Base-by-base conservation (phyloP, 2,329 filamentous ascomycete genomes). In the Beauveria bassiana region DNA sequence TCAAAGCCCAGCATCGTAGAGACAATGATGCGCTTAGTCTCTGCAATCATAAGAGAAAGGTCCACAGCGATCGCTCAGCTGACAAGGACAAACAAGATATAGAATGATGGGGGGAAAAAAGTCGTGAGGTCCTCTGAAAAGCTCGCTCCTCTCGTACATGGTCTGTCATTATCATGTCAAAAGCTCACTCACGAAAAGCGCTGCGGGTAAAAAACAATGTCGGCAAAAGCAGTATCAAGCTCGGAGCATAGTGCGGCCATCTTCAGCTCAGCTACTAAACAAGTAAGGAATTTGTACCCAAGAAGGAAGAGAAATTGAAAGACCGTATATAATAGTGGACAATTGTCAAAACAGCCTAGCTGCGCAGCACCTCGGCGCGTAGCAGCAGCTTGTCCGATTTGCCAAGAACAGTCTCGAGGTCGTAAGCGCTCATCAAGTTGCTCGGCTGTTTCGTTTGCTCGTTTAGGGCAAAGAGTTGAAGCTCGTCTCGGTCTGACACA, bases 301-400 rank as follows among this genome's bases (percentile, higher is more conserved):
- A 63, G 57, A 59, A 64, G 53, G 63, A n/a, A 60, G 28, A 53
- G 54, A n/a, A 26, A 56, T 7, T 10, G 14, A 26, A 49, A 18
- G 28, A 58, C 43, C 31, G 43, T 45, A 20, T 47, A 28, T 38
- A 34, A 40, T 18, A 3, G 50, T 40, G 5, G 5, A 14, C 22
- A n/a, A 8, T 3, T 24, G 18, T 22, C 26, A n/a, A 16, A 9
- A 38, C 26, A 34, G 40, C n/a, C 16, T 43, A 62, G 57, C 46
- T 20, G 31, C 59, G 59, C 31, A 58, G 63, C 61, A 63, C 75
- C 66, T 87, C 84, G 38, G 90, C 87, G 66, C 86, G 90, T 28
- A 97, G 78, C 59, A 93, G 86, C 65, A 98, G 79, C 77, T 97
- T 97, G 66, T 92, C 88, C 74, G 96, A 96, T 68, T 91, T 81